Base-by-base conservation (phyloP, 352 stramenopile species). In the Phytophthora ramorum region DNA sequence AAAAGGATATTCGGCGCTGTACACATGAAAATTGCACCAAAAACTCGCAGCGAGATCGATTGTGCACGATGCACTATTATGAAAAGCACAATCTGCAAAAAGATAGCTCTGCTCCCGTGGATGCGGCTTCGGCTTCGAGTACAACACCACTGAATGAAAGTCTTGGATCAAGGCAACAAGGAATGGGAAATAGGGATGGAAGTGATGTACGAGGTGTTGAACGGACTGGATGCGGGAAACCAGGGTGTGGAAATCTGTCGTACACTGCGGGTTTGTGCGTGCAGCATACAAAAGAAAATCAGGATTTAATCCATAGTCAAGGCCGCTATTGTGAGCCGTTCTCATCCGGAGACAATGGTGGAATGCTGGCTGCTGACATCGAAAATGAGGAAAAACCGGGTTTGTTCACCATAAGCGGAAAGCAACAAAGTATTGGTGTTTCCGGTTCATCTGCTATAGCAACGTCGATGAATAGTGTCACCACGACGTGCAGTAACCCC, bases 51-150 rank as follows among this genome's bases (percentile, higher is more conserved):
- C 81, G 87, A 40, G 87, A 96, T 71, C 81, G 87, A 26, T 70
- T 96, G 7, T 96, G 87, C 41, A 96, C 87, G 16, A 81, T 89
- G 34, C 87, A 96, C 53, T 93, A 91, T 55, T 90, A 84, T 34
- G 83, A 94, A 49, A 90, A 88, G 35, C 66, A 90, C 41, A 87
- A 91, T 49, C 17, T 83, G 38, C 55, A 78, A 62, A 76, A 69
- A 62, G 49, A 68, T 20, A 45, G 50, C 7, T 53, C 45, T 19
- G 38, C 40, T 22, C 24, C 37, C 16, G 30, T 20, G 22, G 26
- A 57, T 44, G 12, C 17, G 46, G 16, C 37, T 44, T 22, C 49
- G 17, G 32, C 26, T 45, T n/a, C 49, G 9, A 30, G 26, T 19
- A 16, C 4, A 56, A 4, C 52, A 8, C 19, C 9, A 55, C 3